Percentiles rank a stretch among this genome's conserved stretches.
Evolutionary conservation across 352 stramenopile species (phyloP).

Genomic region (Globisporangium yorkense): DNA sequence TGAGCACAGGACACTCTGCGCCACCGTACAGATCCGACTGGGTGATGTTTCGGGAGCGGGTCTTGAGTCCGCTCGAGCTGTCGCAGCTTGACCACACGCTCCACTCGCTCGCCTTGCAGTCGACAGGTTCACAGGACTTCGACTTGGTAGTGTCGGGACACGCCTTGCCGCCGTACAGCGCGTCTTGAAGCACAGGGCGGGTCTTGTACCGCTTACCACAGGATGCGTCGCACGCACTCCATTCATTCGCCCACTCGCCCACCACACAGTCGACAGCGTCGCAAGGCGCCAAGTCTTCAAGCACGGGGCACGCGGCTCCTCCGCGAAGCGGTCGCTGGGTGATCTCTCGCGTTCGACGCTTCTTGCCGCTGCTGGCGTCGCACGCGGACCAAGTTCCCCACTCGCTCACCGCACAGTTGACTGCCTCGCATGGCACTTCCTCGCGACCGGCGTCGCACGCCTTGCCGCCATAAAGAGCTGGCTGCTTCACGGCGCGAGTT

Average conservation of each 20-base stretch:
- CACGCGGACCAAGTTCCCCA: slow-evolving; percentile 44
- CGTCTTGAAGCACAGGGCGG: slow-evolving; percentile 23
- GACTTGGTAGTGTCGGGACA: slow-evolving; percentile 26
- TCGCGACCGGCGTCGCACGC: slow-evolving; percentile 20
- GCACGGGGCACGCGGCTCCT: slow-evolving; percentile 21
- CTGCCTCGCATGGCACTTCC: slow-evolving; percentile 34
- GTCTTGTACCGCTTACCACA: slow-evolving; percentile 28
- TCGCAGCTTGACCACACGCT: slow-evolving; percentile 23
- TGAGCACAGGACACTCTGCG: slow-evolving; percentile 34
- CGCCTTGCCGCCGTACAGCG: slow-evolving; percentile 29
- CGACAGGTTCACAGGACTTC: slow-evolving; percentile 42
- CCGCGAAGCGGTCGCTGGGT: slow-evolving; percentile 24
- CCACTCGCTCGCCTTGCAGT: slow-evolving; percentile 41
- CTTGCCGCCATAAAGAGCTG: slow-evolving; percentile 32
- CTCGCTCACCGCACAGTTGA: slow-evolving; percentile 38
- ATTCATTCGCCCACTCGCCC: slow-evolving; percentile 26
- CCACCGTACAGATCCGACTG: slow-evolving; percentile 49
- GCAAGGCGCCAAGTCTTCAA: slow-evolving; percentile 34
- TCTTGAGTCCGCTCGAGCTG: slow-evolving; percentile 23
- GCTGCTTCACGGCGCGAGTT: slow-evolving; percentile 22
- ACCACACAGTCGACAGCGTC: slow-evolving; percentile 37
- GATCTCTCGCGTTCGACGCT: slow-evolving; percentile 27
- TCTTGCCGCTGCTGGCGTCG: slow-evolving; percentile 30
- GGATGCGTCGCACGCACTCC: slow-evolving; percentile 25
- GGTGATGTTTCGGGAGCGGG: slow-evolving; percentile 25